phyloP scores from a whole-genome alignment of 2,329 filamentous ascomycete genomes.

The Aspergillus japonicus region DNA sequence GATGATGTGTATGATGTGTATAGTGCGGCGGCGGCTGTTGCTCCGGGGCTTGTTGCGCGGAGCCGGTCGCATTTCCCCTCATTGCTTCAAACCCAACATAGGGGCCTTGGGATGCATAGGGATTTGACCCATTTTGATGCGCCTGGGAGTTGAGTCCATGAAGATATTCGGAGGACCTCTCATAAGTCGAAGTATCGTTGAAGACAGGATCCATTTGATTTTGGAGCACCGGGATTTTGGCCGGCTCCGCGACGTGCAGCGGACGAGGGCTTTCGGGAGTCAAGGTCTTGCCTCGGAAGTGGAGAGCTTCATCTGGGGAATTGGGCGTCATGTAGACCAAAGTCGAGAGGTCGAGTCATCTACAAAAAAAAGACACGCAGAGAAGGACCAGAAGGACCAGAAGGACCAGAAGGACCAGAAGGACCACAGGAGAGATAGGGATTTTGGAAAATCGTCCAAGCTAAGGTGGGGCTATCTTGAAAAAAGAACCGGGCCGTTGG shows the following conservation, averaged over 20 bases:
- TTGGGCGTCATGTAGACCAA: slow-evolving; percentile 55
- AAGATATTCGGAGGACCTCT: slow-evolving; percentile 38
- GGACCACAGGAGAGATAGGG: slow-evolving; percentile 19
- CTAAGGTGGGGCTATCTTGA: slow-evolving; percentile 40
- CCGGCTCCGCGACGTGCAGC: slow-evolving; percentile 65
- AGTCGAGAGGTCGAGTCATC: slow-evolving; percentile 40
- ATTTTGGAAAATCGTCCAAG: slow-evolving; percentile 34
- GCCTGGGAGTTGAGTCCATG: slow-evolving; percentile 20
- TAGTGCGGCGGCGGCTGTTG: slow-evolving; percentile 9
- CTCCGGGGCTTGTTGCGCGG: slow-evolving; percentile 19
- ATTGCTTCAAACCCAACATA: slow-evolving; percentile 18
- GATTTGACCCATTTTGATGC: slow-evolving; percentile 7
- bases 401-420: slow-evolving; percentile 11
- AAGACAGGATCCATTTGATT: slow-evolving; percentile 71
- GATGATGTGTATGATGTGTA: slow-evolving; percentile 10
- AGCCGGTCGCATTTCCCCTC: slow-evolving; percentile 12
- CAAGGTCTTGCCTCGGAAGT: slow-evolving; percentile 64
- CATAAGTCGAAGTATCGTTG: slow-evolving; percentile 64
- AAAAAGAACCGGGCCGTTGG: slow-evolving; percentile 28
- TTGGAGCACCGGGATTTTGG: slow-evolving; percentile 67
- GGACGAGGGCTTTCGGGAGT: slow-evolving; percentile 71
- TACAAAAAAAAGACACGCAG: slow-evolving; percentile 29
- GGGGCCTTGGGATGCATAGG: slow-evolving; percentile 8
- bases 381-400: slow-evolving; percentile 1
- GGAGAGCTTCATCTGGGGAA: slow-evolving; percentile 50